A percentile compares a stretch with the other conserved stretches of the same genome.
phyloP scores from a whole-genome alignment of 2,329 filamentous ascomycete genomes.

The Teratosphaeria destructans region DNA sequence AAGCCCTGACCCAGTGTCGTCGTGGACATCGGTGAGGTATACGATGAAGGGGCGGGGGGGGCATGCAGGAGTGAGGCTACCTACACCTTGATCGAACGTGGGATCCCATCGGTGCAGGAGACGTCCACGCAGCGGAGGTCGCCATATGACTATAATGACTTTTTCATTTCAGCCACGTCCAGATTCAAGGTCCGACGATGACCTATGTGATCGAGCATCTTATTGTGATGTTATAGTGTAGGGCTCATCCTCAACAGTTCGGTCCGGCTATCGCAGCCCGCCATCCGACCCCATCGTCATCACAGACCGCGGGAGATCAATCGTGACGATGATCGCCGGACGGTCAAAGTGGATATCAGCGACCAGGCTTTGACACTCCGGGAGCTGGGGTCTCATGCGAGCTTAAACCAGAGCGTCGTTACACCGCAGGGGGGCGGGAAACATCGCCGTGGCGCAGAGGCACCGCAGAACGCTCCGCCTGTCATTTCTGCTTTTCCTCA shows the following conservation, averaged over 20 bases:
- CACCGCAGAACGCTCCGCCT: constrained; percentile 1
- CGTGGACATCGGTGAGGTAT: too few species aligned
- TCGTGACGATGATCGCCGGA: neutral
- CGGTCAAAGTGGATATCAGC: too few species aligned
- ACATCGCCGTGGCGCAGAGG: neutral
- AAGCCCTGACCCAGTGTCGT: neutral
- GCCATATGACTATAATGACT: too few species aligned
- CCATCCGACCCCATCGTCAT: neutral
- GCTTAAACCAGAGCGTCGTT: neutral
- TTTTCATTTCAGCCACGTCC: too few species aligned
- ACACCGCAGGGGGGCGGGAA: neutral
- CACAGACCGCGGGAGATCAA: neutral
- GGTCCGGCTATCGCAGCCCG: neutral
- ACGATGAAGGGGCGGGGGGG: too few species aligned
- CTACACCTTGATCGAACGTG: too few species aligned
- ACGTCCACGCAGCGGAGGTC: neutral
- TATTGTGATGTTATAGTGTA: neutral
- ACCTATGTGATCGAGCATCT: too few species aligned
- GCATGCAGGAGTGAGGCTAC: neutral
- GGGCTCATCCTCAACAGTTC: neutral
- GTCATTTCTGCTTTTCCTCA: neutral
- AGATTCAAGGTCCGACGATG: too few species aligned
- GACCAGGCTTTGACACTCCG: neutral
- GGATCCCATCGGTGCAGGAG: too few species aligned
- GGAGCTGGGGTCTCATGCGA: neutral